These are phyloP conservation scores for Pugionium cornutum DNA, from an alignment of 345 rosid species.

Conservation along the genomic window DNA sequence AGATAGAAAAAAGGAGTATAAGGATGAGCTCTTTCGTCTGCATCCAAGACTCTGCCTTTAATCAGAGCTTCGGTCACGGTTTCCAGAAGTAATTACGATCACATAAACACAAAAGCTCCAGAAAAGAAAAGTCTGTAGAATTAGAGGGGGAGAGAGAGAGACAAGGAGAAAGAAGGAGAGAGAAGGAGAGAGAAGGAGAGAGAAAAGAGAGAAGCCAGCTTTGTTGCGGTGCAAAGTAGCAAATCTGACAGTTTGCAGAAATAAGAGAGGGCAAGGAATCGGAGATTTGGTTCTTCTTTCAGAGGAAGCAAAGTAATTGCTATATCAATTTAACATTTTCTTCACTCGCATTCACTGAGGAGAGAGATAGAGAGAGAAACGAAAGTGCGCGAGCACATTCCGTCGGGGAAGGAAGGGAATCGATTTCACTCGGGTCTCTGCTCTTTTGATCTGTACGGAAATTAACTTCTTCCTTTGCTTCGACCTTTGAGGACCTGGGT, in stretches of 20 bases:
- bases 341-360: too few relatives aligned
- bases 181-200: conserved; percentile 5
- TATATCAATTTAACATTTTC: conserved; percentile 9
- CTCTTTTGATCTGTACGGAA: conserved; percentile 31
- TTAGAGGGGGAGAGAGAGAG: too few relatives aligned
- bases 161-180: conserved; percentile 25
- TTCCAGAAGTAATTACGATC: too few relatives aligned
- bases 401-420: too few relatives aligned
- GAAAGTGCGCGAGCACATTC: too few relatives aligned
- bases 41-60: too few relatives aligned
- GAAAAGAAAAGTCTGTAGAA: too few relatives aligned
- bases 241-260: conserved; percentile 34
- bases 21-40: too few relatives aligned
- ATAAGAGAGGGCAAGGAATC: conserved; percentile 33
- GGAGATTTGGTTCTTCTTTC: too few relatives aligned
- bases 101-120: too few relatives aligned
- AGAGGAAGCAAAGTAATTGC: conserved; percentile 32
- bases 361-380: conserved; percentile 19
- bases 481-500: conserved; percentile 27
- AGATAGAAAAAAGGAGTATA: too few relatives aligned
- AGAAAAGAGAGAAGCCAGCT: conserved; percentile 22
- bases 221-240: conserved; percentile 33
- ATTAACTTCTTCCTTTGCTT: conserved; percentile 12
- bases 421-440: conserved; percentile 30
- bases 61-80: too few relatives aligned